Base-by-base conservation (phyloP, 225 moss, liverwort and hornwort genomes). In the Climacium dendroides region DNA sequence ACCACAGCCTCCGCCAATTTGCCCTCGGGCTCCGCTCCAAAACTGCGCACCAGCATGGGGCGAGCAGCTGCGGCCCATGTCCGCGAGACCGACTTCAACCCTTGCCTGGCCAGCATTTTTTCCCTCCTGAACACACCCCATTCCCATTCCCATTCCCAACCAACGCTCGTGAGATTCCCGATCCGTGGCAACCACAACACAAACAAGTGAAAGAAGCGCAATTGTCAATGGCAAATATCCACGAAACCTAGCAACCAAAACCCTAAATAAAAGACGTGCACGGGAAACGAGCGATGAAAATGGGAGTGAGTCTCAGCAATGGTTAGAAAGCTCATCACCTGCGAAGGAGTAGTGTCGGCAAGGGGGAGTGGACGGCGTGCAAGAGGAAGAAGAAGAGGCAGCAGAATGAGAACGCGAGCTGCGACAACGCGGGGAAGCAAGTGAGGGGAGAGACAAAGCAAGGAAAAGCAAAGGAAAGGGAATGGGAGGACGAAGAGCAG, bases 61-160 rank as follows among this genome's bases (percentile, higher is more conserved):
- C 86, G 86, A 84, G 89, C 87, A 45, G 79, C 79, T 79, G 90
- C 87, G 13, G 92, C 69, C 93, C 93, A 93, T 88, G 89, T 66
- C 81, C 93, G 84, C 74, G 89, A 77, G 53, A 89, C 85, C 10
- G 89, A 90, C 89, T 90, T 88, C 87, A 90, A 41, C 59, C 91
- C 90, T 73, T 85, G 89, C 85, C 90, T 83, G 52, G 85, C 88
- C 25, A 93, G 89, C 93, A 93, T 93, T 89, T 70, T 87, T 11
- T 0, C 78, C 72, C 91, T 72, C 81, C 88, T 78, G 23, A 84
- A 78, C 70, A 82, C 72, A 47, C 80, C 1, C 57, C 45, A 76
- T 34, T 74, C 50, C 30, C 71, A 30, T 48, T 48, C 50, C 69
- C 48, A 61, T 18, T 60, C 60, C 84, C 72, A 73, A 45, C 14